phyloP scores from a whole-genome alignment of 805 yeast species.

The Zygosaccharomyces lentus region DNA sequence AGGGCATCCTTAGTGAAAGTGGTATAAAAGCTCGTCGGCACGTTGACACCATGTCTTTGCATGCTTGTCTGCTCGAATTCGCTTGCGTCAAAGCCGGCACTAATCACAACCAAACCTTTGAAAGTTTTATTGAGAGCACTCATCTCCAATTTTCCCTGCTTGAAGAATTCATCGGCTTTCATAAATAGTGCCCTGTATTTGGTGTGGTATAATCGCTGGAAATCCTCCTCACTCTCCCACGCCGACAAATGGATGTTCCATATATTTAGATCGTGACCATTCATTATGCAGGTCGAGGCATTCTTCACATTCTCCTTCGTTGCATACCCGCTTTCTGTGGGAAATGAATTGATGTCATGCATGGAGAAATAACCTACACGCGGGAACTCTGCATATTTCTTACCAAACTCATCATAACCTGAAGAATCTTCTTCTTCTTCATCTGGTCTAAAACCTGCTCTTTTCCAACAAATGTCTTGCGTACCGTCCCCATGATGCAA shows the following conservation, averaged over 20 bases:
- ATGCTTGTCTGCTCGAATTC: slow-evolving; percentile 77
- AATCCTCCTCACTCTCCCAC: slow-evolving; percentile 60
- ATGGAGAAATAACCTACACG: slow-evolving; percentile 77
- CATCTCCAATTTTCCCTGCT: slow-evolving; percentile 43
- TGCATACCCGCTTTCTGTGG: slow-evolving; percentile 76
- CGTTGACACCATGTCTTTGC: slow-evolving; percentile 80
- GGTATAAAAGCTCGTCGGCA: slow-evolving; percentile 75
- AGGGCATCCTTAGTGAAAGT: slow-evolving; percentile 68
- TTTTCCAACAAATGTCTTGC: slow-evolving; percentile 80
- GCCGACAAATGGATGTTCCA: slow-evolving; percentile 81
- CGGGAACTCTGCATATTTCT: slow-evolving; percentile 41
- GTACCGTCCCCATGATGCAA: slow-evolving; percentile 88
- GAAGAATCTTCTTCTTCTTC: slow-evolving; percentile 35
- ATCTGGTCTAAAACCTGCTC: slow-evolving; percentile 43
- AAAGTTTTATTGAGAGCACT: slow-evolving; percentile 41
- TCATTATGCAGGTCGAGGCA: slow-evolving; percentile 71
- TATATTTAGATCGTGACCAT: slow-evolving; percentile 70
- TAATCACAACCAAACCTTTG: slow-evolving; percentile 59
- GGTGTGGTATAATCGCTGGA: slow-evolving; percentile 54
- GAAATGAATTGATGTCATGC: slow-evolving; percentile 83
- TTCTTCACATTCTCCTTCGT: slow-evolving; percentile 64
- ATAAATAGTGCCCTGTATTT: slow-evolving; percentile 58
- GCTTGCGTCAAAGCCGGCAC: slow-evolving; percentile 87
- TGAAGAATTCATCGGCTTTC: slow-evolving; percentile 63
- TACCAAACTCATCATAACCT: slow-evolving; percentile 45